Conservation (phyloP, 805 yeast genomes). For the Komagataella populi region DNA sequence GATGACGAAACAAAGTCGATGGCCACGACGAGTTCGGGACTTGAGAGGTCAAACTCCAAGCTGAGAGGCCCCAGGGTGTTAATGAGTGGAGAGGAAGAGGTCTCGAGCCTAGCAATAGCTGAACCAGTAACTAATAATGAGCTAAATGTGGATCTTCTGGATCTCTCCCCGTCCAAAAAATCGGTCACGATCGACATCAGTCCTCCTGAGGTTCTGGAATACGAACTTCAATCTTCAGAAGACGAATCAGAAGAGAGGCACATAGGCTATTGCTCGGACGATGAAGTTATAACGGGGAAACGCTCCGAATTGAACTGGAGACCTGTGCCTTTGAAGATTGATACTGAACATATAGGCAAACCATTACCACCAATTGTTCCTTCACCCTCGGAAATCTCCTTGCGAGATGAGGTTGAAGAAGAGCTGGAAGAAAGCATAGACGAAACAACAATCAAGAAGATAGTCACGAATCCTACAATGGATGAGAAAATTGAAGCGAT, state of each 20-base stretch:
- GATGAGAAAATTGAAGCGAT: slow-evolving; percentile 32
- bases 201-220: slow-evolving; percentile 23
- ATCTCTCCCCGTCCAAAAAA: slow-evolving; percentile 19
- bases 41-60: slow-evolving; percentile 9
- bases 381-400: slow-evolving; percentile 17
- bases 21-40: not conserved
- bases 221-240: slow-evolving; percentile 13
- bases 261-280: not conserved
- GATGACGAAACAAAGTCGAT: not conserved
- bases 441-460: not conserved
- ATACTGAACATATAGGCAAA: slow-evolving; percentile 8
- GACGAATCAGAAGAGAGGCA: slow-evolving; percentile 5
- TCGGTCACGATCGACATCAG: slow-evolving; percentile 23
- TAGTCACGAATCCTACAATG: slow-evolving; percentile 10
- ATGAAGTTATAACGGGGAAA: not conserved
- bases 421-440: slow-evolving; percentile 7
- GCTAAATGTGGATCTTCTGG: slow-evolving; percentile 8
- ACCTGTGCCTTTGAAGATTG: slow-evolving; percentile 8
- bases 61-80: slow-evolving; percentile 14
- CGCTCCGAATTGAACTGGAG: slow-evolving; percentile 13
- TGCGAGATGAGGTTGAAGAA: slow-evolving; percentile 13
- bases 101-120: slow-evolving; percentile 5
- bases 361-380: slow-evolving; percentile 23
- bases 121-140: slow-evolving; percentile 7
- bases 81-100: slow-evolving; percentile 8